Evolutionary conservation across 495 filamentous ascomycete species (phyloP), one percentile per base, ranked within the genome.

Genomic region (Penicillium atrosanguineum): DNA sequence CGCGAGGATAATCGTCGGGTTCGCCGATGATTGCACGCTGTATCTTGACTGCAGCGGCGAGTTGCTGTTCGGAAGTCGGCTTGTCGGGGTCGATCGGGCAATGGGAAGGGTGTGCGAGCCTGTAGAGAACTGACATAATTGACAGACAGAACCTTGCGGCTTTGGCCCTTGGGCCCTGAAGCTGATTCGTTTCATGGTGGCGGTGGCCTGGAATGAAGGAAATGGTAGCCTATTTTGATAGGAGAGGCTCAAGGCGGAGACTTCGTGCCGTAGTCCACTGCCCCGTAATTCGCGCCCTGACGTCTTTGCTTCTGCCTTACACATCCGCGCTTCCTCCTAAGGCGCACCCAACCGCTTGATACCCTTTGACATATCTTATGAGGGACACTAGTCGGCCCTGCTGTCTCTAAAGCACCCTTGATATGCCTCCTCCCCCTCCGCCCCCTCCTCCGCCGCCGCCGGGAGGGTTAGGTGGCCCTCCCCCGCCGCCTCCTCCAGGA

Each of bases 401-500:
- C 50, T 44, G 21, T 42, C 42, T 50, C 29, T 52, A 48, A 55
- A 16, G 15, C 44, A 3, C 48, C 48, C 39, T 39, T 62, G 65
- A 53, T 18, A 87, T 87, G 82, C 83, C 86, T 69, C 79, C 81
- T 60, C 84, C 86, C 39, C 86, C 86, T 56, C 86, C 87, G 50
- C 87, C 87, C n/a, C 87, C 87, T 37, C 83, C 83, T 29, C 83
- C 82, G 53, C 82, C 82, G 52, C 75, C 77, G 63, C 83, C 81
- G 53, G 83, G 82, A 44, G 76, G 74, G 11, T 77, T 82, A 69
- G 86, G 84, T 71, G 87, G 85, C 44, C 83, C 82, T 65, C 88
- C 86, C 48, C 87, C 87, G 40, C 85, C 87, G 37, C 84, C 83
- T 15, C 83, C 85, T 62, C 71, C 74, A 51, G 76, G 67, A 34